Evolutionary conservation across 2,329 filamentous ascomycete species (phyloP).

Genomic region (Aspergillus tubingensis): DNA sequence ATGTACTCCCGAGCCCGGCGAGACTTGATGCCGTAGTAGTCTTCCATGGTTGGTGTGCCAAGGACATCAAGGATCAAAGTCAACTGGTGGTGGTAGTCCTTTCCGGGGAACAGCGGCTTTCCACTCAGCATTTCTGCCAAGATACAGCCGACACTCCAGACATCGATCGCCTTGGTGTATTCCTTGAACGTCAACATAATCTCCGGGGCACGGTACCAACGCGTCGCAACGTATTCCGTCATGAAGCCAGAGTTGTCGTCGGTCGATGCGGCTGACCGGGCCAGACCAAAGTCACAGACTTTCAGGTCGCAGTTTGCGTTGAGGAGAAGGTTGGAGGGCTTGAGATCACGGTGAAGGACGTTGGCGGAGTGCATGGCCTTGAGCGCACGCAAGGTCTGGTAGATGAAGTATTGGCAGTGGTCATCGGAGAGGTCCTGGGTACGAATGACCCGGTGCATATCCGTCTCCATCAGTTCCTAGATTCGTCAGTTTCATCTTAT

Average conservation of each 20-base stretch:
- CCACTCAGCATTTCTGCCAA: slow-evolving; percentile 98
- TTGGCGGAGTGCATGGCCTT: slow-evolving; percentile 99
- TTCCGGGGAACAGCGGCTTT: slow-evolving; percentile 96
- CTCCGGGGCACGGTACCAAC: slow-evolving; percentile 98
- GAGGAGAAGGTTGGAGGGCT: slow-evolving; percentile 93
- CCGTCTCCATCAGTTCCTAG: slow-evolving; percentile 97
- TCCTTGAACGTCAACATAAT: slow-evolving; percentile 99
- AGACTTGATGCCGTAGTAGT: slow-evolving; percentile 99
- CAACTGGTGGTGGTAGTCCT: slow-evolving; percentile 98
- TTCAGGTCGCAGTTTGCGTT: slow-evolving; percentile 99
- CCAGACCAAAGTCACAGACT: slow-evolving; percentile 97
- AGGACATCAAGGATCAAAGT: slow-evolving; percentile 96
- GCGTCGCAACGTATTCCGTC: slow-evolving; percentile 99
- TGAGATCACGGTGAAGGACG: slow-evolving; percentile 93
- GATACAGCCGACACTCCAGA: slow-evolving; percentile 98
- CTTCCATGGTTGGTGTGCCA: slow-evolving; percentile 98
- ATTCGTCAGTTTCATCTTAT: background rate
- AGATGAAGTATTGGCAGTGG: slow-evolving; percentile 99
- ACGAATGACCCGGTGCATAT: slow-evolving; percentile 98
- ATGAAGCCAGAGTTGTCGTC: slow-evolving; percentile 99
- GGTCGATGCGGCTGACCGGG: slow-evolving; percentile 90
- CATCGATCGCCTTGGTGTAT: slow-evolving; percentile 98
- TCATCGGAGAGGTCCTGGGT: slow-evolving; percentile 98
- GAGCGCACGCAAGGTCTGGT: slow-evolving; percentile 93
- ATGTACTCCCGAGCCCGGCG: slow-evolving; percentile 97